Percentiles rank a stretch among this genome's conserved stretches.
phyloP scores from a whole-genome alignment of 257 asterid genomes.

The Solanum corneliomulleri region DNA sequence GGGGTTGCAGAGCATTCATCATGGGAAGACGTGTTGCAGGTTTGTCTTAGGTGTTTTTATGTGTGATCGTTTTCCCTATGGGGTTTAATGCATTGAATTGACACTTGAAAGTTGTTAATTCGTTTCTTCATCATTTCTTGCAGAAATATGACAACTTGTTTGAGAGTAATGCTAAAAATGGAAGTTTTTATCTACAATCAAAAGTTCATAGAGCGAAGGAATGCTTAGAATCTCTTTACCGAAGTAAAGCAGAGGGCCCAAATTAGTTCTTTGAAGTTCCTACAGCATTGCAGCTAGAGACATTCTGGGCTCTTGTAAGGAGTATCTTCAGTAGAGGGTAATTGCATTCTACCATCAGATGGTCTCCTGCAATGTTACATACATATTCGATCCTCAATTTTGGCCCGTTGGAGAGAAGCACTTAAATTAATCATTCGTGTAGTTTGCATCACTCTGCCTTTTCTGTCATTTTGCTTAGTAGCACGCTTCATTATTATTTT shows the following conservation, averaged over 20 bases:
- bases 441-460: background rate
- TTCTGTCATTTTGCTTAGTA: background rate
- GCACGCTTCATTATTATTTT: background rate
- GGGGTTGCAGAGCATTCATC: conserved; percentile 57
- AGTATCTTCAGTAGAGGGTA: background rate
- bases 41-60: background rate
- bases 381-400: background rate
- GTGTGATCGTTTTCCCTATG: background rate
- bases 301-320: background rate
- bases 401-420: background rate
- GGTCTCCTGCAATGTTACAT: background rate
- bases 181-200: conserved; percentile 44
- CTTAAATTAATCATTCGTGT: background rate
- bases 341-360: background rate
- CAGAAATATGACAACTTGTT: conserved; percentile 58
- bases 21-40: conserved; percentile 73
- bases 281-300: background rate
- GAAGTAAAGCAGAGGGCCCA: conserved; percentile 14
- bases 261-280: background rate
- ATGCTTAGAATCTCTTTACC: conserved; percentile 41
- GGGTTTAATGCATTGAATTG: background rate
- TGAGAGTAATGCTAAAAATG: conserved; percentile 51
- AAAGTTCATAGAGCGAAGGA: conserved; percentile 72
- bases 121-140: background rate
- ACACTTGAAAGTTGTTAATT: background rate